Base-by-base conservation (phyloP, 495 filamentous ascomycete genomes). In the Geopyxis carbonaria region DNA sequence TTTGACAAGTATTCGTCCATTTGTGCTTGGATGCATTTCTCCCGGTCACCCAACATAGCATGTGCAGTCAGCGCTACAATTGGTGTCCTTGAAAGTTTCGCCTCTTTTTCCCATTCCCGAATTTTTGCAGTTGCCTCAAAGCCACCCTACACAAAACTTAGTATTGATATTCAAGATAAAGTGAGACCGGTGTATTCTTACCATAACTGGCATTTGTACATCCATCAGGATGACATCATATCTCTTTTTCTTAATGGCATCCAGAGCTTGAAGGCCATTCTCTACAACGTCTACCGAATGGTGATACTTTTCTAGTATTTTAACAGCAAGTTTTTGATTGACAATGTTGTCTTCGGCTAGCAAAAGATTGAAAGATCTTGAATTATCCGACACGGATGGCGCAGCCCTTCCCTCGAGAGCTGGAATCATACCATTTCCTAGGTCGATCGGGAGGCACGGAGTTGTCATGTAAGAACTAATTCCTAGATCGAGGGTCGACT, bases 1-100 rank as follows among this genome's bases (percentile, higher is more conserved):
- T 99, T 99, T 28, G 87, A 93, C 43, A 99, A 66, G 55, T 99
- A 99, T 57, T 99, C 91, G 48, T 95, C 91, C 91, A 95, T 95
- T 62, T 94, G 83, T 10, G 86, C 87, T 56, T 91, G 80, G 43
- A 99, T 87, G 53, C 91, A 99, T 65, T 91, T 93, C 61, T 99
- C 91, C 22, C 91, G 73, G 56, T 99, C 91, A 50, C 91, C 91
- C 66, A 95, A 73, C 91, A 99, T 99, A 47, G 91, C 91, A 63
- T 95, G 91, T 3, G 91, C 91, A 2, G 91, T 99, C 8, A 99
- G 70, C 2, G 91, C 91, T 49, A 99, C 93, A 55, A 99, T 93
- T 6, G 91, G 91, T 10, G 86, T 91, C 16, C 87, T 73, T 41
- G 78, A 72, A 5, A 82, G 65, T 14, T 75, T 74, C 31, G 74